Percentiles rank a stretch among this genome's conserved stretches.
These are phyloP conservation scores for Pseudogymnoascus sp. DNA, from an alignment of 2,329 filamentous ascomycete species.

Conservation along the genomic window DNA sequence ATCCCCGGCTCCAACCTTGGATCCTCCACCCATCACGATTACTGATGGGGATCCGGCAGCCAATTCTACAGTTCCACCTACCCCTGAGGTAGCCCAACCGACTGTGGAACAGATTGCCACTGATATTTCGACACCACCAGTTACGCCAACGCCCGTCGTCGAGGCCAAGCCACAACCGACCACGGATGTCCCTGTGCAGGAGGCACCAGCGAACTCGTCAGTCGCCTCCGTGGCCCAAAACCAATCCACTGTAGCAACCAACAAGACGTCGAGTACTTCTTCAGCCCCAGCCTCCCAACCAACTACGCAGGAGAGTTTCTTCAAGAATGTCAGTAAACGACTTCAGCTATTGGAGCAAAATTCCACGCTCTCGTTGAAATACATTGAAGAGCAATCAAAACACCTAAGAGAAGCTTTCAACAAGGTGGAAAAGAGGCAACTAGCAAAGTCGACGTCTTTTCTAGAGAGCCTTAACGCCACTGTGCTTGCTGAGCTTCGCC, in stretches of 20 bases:
- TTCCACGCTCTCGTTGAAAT: conserved; percentile 84
- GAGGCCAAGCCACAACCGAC: not conserved
- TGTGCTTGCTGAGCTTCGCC: conserved; percentile 71
- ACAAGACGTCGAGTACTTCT: conserved; percentile 30
- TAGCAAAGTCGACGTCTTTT: conserved; percentile 74
- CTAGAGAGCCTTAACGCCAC: conserved; percentile 80
- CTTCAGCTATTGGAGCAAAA: conserved; percentile 87
- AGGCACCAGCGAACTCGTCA: not conserved
- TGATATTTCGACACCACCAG: not conserved
- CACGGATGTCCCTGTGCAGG: not conserved
- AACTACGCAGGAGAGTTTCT: conserved; percentile 93
- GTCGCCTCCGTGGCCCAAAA: not conserved
- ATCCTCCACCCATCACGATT: not conserved
- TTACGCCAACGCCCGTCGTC: conserved; percentile 1
- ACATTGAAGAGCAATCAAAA: conserved; percentile 92
- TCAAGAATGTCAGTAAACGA: conserved; percentile 91
- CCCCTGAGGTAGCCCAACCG: not conserved
- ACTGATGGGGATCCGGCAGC: not conserved
- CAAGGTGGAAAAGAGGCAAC: conserved; percentile 79
- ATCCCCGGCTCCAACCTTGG: not conserved
- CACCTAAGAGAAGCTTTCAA: conserved; percentile 81
- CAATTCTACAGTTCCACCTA: not conserved
- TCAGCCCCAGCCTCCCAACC: conserved; percentile 52
- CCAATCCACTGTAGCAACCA: not conserved
- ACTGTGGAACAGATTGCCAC: not conserved